Percentiles rank a stretch among this genome's conserved stretches.
Evolutionary conservation across 805 yeast genomes (phyloP).

Genomic region (Jamesozyma lodderae): DNA sequence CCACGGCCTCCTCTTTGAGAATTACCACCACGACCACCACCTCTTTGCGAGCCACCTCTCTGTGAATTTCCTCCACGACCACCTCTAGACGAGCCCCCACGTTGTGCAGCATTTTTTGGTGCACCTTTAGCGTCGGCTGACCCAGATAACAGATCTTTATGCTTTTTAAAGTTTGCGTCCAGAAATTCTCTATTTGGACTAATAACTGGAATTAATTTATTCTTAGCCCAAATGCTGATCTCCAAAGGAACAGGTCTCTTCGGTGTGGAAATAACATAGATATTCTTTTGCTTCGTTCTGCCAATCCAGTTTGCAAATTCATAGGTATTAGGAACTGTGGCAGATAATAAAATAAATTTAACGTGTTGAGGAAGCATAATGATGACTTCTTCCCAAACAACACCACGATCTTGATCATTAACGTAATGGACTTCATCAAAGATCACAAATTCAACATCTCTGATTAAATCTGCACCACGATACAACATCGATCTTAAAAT

Average conservation of each 20-base stretch:
- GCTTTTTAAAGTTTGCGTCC: slow-evolving; percentile 53
- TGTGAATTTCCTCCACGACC: slow-evolving; percentile 25
- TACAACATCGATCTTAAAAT: slow-evolving; percentile 91
- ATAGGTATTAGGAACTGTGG: slow-evolving; percentile 96
- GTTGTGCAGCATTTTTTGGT: slow-evolving; percentile 29
- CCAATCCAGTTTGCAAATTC: slow-evolving; percentile 99
- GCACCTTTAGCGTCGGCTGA: slow-evolving; percentile 16
- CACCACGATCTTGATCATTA: slow-evolving; percentile 94
- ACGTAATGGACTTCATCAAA: slow-evolving; percentile 98
- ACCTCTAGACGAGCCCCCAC: slow-evolving; percentile 29
- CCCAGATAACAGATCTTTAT: slow-evolving; percentile 42
- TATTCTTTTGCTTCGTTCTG: slow-evolving; percentile 89
- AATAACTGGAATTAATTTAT: slow-evolving; percentile 61
- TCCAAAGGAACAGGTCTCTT: slow-evolving; percentile 95
- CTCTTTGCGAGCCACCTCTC: slow-evolving; percentile 8
- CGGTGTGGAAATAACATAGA: slow-evolving; percentile 91
- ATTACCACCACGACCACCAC: slow-evolving; percentile 23
- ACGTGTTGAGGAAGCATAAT: slow-evolving; percentile 97
- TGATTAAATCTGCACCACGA: slow-evolving; percentile 89
- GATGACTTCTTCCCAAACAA: slow-evolving; percentile 98
- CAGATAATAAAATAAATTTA: slow-evolving; percentile 81
- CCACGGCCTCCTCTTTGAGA: slow-evolving; percentile 23
- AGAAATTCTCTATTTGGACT: slow-evolving; percentile 64
- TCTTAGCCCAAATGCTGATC: slow-evolving; percentile 76
- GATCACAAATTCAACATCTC: slow-evolving; percentile 95